Percentiles rank a stretch among this genome's conserved stretches.
Conservation (phyloP, 202 grass and related monocot species). For the Carex arenaria region DNA sequence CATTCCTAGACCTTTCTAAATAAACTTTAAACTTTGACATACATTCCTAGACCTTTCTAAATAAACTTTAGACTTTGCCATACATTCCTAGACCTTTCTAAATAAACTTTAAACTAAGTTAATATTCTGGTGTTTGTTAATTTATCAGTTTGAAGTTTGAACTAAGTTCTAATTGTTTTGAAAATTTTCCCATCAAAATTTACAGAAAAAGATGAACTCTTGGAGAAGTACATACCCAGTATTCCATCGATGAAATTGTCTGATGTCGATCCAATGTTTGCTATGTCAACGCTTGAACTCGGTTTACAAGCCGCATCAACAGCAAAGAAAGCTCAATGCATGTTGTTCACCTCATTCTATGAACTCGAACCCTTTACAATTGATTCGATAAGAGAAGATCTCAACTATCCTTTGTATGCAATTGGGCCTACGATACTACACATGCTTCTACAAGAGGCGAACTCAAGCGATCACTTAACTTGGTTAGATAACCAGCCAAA, state of each 20-base stretch:
- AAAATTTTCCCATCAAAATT: not conserved
- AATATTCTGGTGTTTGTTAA: not conserved
- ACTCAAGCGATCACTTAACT: not conserved
- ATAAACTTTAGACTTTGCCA: not conserved
- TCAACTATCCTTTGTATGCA: constrained; percentile 43
- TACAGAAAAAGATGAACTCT: constrained; percentile 16
- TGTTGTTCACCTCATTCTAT: constrained; percentile 60
- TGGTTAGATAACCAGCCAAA: constrained; percentile 53
- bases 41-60: too few relatives aligned
- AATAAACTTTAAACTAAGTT: not conserved
- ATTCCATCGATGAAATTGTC: constrained; percentile 29
- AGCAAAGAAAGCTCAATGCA: constrained; percentile 42
- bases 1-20: not conserved
- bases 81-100: not conserved
- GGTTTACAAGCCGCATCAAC: not conserved
- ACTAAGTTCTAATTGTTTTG: not conserved
- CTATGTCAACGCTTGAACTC: not conserved
- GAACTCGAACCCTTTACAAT: constrained; percentile 43
- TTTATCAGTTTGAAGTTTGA: not conserved
- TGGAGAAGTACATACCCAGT: constrained; percentile 36
- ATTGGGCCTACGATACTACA: constrained; percentile 40
- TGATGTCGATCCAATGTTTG: constrained; percentile 28
- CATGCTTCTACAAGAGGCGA: not conserved
- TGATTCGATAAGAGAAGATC: constrained; percentile 5
- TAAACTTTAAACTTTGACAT: too few relatives aligned